phyloP scores from a whole-genome alignment of 495 filamentous ascomycete genomes.

The Aspergillus cavernicola region DNA sequence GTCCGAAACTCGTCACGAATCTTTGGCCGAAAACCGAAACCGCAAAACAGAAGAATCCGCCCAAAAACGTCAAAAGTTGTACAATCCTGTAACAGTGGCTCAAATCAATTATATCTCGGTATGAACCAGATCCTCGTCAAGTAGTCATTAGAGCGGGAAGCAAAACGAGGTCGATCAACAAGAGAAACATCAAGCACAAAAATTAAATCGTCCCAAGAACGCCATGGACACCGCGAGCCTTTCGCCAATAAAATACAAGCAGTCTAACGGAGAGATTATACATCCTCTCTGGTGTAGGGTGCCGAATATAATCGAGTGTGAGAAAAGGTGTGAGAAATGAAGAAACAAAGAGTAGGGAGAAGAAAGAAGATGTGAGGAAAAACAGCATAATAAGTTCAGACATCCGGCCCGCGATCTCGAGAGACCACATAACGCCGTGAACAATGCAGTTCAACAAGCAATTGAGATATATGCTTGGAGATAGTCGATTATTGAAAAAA shows the following conservation, averaged over 20 bases:
- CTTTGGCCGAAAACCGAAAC: slow-evolving; percentile 8
- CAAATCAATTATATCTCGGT: slow-evolving; percentile 18
- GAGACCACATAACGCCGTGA: slow-evolving; percentile 42
- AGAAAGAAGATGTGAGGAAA: slow-evolving; percentile 25
- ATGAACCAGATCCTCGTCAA: slow-evolving; percentile 15
- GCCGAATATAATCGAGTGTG: slow-evolving; percentile 29
- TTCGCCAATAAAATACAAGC: slow-evolving; percentile 45
- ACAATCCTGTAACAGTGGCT: slow-evolving; percentile 10
- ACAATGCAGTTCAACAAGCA: slow-evolving; percentile 29
- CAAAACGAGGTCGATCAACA: slow-evolving; percentile 6
- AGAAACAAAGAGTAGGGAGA: slow-evolving; percentile 17
- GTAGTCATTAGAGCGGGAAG: slow-evolving; percentile 13
- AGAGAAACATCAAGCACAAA: slow-evolving; percentile 9
- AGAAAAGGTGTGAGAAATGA: slow-evolving; percentile 14
- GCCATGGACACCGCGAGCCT: slow-evolving; percentile 27
- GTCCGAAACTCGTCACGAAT: slow-evolving; percentile 24
- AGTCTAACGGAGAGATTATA: slow-evolving; percentile 38
- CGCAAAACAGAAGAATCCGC: slow-evolving; percentile 5
- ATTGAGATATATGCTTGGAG: not conserved
- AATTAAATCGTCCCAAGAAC: slow-evolving; percentile 25
- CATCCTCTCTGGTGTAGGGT: slow-evolving; percentile 31
- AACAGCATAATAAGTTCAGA: slow-evolving; percentile 39
- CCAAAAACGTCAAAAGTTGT: slow-evolving; percentile 11
- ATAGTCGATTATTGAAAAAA: not conserved
- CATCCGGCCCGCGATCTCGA: slow-evolving; percentile 44